Base-by-base conservation (phyloP, 306 rosid species). In the Begonia fuchsioides region DNA sequence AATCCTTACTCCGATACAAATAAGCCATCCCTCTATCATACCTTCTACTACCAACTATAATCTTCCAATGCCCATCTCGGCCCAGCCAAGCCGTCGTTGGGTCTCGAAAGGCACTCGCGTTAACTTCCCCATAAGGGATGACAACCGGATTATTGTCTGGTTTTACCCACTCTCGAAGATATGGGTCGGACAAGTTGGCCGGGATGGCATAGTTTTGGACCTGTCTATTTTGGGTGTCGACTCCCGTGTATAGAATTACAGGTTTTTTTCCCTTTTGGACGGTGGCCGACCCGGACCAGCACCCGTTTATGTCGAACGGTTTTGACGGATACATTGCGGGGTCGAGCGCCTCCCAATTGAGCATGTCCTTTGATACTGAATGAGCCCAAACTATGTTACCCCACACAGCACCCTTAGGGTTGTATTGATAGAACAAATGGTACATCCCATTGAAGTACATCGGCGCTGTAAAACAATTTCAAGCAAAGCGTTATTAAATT, bases 301-400 rank as follows among this genome's bases (percentile, higher is more conserved):
- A 76, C 1, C 97, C 97, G 5, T 72, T 74, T 40, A 68, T 71
- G 53, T 90, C 97, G 15, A 77, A 84, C 17, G 85, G 74, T 58
- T 76, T 74, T 1, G 85, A 79, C 1, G 97, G 93, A 59, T 57
- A 62, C 9, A 84, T 53, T 3, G 87, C 87, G 0, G 73, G 80
- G 10, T 70, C 67, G 12, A 90, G 72, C 11, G 79, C 49, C 48
- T 69, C 64, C 97, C 97, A 90, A 12, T 79, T 84, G 55, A 84
- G 69, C 40, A 90, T 50, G 4, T 90, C 94, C 20, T 47, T 79
- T 3, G 97, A 90, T 0, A 90, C 64, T 2, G 97, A 79, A 65
- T 90, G 97, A 2, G 87, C 97, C 97, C 97, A 84, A 2, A 81
- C 93, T 38, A 90, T 84, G 69, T 90, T 84, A 0, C 95, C 95